These are phyloP conservation scores for Phragmites australis DNA, from an alignment of 176 grass and related monocot genomes.

Conservation along the genomic window DNA sequence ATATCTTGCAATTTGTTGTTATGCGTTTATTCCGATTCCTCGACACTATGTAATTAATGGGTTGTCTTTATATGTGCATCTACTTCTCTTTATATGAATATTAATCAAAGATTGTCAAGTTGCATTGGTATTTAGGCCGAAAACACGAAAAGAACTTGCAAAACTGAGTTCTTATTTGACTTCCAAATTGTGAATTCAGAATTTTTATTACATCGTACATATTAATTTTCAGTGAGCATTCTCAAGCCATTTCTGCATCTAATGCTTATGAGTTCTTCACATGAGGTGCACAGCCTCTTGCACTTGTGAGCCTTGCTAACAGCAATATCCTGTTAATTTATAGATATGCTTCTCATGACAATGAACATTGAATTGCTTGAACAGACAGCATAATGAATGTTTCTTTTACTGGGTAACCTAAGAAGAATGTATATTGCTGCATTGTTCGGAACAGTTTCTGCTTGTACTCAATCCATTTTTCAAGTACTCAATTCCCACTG, in stretches of 20 bases:
- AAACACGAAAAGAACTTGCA: not conserved
- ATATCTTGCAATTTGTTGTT: not conserved
- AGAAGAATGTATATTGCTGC: not conserved
- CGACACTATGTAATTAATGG: not conserved
- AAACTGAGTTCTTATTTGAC: not conserved
- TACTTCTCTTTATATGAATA: not conserved
- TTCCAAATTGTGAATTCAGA: not conserved
- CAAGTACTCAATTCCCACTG: not conserved
- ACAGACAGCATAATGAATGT: not conserved
- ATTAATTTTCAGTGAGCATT: not conserved
- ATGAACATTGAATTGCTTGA: not conserved
- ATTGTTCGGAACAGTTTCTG: not conserved
- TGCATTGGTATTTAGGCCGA: not conserved
- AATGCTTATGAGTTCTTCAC: not conserved
- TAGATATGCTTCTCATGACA: not conserved
- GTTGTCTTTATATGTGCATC: not conserved
- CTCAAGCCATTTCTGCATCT: not conserved
- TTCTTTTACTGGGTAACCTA: not conserved
- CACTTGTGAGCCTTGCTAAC: not conserved
- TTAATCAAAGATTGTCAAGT: not conserved
- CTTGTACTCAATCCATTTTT: not conserved
- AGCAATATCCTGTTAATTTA: not conserved
- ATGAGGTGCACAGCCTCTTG: not conserved
- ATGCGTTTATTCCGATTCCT: not conserved
- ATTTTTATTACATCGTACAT: not conserved